phyloP scores from a whole-genome alignment of 148 eudicot species.

The Mesembryanthemum crystallinum region DNA sequence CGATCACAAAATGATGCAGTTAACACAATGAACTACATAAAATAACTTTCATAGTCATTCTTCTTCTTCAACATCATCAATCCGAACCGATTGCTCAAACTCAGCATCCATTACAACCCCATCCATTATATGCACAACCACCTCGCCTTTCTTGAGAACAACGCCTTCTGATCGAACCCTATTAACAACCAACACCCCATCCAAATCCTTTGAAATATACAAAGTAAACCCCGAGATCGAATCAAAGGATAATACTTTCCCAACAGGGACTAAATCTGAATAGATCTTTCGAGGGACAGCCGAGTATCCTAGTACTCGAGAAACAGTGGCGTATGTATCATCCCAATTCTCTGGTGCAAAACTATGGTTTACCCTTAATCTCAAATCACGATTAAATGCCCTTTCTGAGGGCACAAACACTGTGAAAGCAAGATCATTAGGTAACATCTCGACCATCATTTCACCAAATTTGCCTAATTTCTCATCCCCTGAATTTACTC shows the following conservation, averaged over 20 bases:
- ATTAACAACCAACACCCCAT: conserved; percentile 63
- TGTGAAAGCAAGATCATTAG: conserved; percentile 72
- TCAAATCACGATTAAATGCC: conserved; percentile 62
- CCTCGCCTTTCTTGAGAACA: conserved; percentile 46
- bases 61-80: conserved; percentile 37
- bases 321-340: conserved; percentile 59
- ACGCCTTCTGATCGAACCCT: conserved; percentile 46
- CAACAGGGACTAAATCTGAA: conserved; percentile 36
- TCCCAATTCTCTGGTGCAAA: conserved; percentile 35
- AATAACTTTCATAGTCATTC: conserved; percentile 2
- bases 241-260: conserved; percentile 47
- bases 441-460: conserved; percentile 71
- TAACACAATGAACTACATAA: background rate
- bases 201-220: conserved; percentile 41
- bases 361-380: conserved; percentile 40
- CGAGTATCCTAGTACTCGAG: conserved; percentile 73
- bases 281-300: conserved; percentile 57
- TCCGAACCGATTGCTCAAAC: conserved; percentile 55
- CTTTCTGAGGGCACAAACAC: conserved; percentile 66
- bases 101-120: conserved; percentile 86
- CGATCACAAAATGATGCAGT: background rate
- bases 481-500: conserved; percentile 12
- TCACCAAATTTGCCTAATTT: conserved; percentile 56
- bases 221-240: conserved; percentile 63
- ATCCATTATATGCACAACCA: conserved; percentile 73